phyloP scores from a whole-genome alignment of 805 yeast species.

The Lipomyces starkeyi region DNA sequence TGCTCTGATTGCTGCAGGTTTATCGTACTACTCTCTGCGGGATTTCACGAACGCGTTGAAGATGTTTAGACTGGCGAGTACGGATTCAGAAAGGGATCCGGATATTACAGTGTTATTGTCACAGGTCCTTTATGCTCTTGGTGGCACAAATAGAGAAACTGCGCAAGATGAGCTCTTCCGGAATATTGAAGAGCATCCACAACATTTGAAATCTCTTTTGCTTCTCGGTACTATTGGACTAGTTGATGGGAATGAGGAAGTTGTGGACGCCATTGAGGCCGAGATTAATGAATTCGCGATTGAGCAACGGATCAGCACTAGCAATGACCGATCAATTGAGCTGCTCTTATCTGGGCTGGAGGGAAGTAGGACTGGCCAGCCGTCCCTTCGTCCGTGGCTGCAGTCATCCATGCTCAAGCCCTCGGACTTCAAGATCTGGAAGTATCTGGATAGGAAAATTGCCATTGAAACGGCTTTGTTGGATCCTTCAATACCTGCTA shows the following conservation, averaged over 20 bases:
- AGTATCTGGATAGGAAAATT: constrained; percentile 58
- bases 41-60: constrained; percentile 70
- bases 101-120: constrained; percentile 74
- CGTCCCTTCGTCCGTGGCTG: constrained; percentile 58
- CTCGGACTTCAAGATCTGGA: constrained; percentile 71
- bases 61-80: constrained; percentile 69
- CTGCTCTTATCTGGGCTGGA: constrained; percentile 33
- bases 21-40: constrained; percentile 66
- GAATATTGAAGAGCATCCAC: constrained; percentile 66
- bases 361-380: constrained; percentile 34
- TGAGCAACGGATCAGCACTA: background rate
- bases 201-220: constrained; percentile 68
- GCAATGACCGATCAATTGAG: constrained; percentile 26
- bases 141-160: constrained; percentile 75
- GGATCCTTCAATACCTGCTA: constrained; percentile 57
- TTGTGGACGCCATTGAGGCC: constrained; percentile 64
- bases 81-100: constrained; percentile 60
- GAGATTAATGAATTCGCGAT: constrained; percentile 57
- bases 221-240: constrained; percentile 80
- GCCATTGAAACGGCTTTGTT: constrained; percentile 64
- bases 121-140: constrained; percentile 78
- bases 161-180: constrained; percentile 83
- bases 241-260: constrained; percentile 62
- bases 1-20: constrained; percentile 71
- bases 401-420: constrained; percentile 79